Evolutionary conservation across 2,329 filamentous ascomycete species (phyloP), one percentile per base, ranked within the genome.

Genomic region (Epichloe gansuensis): DNA sequence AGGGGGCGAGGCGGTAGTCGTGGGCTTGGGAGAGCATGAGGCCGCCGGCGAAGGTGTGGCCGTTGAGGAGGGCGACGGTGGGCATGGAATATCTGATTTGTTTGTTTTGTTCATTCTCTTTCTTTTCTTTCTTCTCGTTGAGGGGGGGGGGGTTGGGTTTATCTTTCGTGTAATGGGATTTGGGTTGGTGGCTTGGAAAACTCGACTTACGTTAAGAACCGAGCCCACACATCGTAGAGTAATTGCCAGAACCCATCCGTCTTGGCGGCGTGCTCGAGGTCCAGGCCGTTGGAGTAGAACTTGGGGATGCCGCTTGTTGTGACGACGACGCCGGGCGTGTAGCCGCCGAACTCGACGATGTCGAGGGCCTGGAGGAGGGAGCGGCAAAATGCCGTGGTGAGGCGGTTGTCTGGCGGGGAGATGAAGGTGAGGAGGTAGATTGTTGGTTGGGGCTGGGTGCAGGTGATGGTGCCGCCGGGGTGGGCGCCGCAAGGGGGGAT

Each of bases 271-370:
- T 86, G 78, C 40, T 80, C 74, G 13, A 90, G 76, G 65, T 93
- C 85, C n/a, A 93, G 75, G 0, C 87, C 87, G 68, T 91, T 91
- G 65, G 78, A 84, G 71, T 85, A 93, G 73, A 91, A 91, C 63
- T 93, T 93, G 49, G 72, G 65, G 53, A 90, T 85, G 47, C 75
- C 78, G 42, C 82, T 86, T 0, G 87, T 91, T 5, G 87, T 91
- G 53, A 90, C 72, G 13, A 93, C 74, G 5, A 90, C 86, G 50
- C 87, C 87, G n/a, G 77, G 76, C 0, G 78, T 73, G 60, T 84
- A 74, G 47, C 64, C 60, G 51, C 74, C 75, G 54, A 81, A 77
- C 66, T 89, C 84, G 61, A 93, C 70, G 23, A 87, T 80, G 68
- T 93, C 86, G 55, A 93, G 80, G 4, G 86, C 84, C 11, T 82